Conservation (phyloP, 306 rosid species). For the Pyrus bretschneideri region DNA sequence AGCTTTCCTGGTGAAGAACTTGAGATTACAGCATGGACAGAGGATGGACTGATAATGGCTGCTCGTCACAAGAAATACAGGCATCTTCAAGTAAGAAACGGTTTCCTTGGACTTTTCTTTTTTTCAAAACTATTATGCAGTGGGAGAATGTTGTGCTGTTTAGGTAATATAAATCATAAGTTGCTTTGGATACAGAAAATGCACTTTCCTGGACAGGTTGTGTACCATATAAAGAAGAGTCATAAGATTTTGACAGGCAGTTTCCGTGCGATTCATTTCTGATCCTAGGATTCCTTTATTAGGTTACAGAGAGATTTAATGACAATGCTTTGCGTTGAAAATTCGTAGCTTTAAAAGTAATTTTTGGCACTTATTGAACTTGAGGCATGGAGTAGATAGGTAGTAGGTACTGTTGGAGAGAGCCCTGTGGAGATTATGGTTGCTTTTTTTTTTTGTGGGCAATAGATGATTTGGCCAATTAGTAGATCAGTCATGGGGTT, state of each 20-base stretch:
- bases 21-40: slow-evolving; percentile 87
- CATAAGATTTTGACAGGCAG: background rate
- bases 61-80: slow-evolving; percentile 80
- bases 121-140: background rate
- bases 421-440: background rate
- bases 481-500: background rate
- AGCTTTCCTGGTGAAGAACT: slow-evolving; percentile 81
- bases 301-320: background rate
- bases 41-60: slow-evolving; percentile 95
- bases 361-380: background rate
- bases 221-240: background rate
- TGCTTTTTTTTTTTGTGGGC: background rate
- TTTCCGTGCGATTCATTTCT: background rate
- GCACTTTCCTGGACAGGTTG: background rate
- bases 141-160: background rate
- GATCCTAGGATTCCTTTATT: background rate
- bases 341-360: background rate
- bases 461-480: background rate
- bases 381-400: too few relatives aligned
- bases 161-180: background rate
- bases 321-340: background rate
- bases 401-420: background rate
- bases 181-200: background rate
- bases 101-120: background rate
- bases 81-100: slow-evolving; percentile 57